Base-by-base conservation (phyloP, 805 yeast species). In the Hanseniaspora lachancei region DNA sequence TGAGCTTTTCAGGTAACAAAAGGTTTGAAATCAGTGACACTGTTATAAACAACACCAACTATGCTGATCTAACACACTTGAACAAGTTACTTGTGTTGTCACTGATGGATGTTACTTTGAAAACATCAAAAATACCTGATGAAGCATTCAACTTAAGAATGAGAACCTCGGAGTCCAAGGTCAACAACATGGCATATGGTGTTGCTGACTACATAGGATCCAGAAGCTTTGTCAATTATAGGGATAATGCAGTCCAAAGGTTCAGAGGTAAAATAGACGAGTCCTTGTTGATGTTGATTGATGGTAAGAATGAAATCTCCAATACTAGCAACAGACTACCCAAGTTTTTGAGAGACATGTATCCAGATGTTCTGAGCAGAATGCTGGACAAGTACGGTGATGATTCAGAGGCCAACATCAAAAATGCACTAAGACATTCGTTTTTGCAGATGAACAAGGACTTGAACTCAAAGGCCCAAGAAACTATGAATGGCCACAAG, bases 1-100 rank as follows among this genome's bases (percentile, higher is more conserved):
- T 93, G 65, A 93, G 91, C 66, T 82, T 93, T 57, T 88, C 97
- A 0, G 97, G 97, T 40, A 93, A 93, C 66, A 84, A 85, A 65
- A 77, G 96, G 60, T 80, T 93, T 60, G 97, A 93, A 65, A 89
- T 93, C 62, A 85, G 82, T 64, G 85, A 82, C 43, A 72, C 77
- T 52, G 62, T 67, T 39, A 71, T 72, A 51, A 72, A 78, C 55
- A 85, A 81, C 12, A n/a, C n/a, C 21, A 70, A 68, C 57, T 59
- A 68, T 27, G 66, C 72, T 5, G 86, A 83, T 58, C 78, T 89
- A 63, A 89, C 89, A 58, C 79, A 81, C 1, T 71, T 93, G 64
- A 81, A 84, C 52, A 75, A 85, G 41, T 69, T 93, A 59, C 78
- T 77, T 59, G 78, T 86, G 12, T 72, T 93, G 51, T 97, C 97